Evolutionary conservation across 2,329 filamentous ascomycete species (phyloP), one percentile per base, ranked within the genome.

Genomic region (Colletotrichum kahawae): DNA sequence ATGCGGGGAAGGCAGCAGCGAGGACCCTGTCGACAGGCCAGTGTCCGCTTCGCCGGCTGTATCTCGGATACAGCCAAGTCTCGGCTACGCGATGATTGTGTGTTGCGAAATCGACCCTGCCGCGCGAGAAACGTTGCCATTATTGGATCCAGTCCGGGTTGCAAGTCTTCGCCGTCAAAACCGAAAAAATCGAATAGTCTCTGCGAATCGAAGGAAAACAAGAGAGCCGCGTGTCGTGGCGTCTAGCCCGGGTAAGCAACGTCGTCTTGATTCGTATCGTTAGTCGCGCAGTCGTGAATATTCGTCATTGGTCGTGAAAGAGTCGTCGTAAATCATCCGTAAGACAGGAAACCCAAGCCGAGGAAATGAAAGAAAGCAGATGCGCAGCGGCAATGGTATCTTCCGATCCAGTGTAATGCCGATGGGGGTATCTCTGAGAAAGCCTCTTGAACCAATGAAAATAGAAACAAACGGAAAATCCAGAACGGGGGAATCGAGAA

Each of bases 251-350:
- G 76, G 51, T n/a, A 78, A 71, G 75, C 36, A 64, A 70, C 69
- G 69, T 79, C 75, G 77, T 79, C 74, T 78, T 77, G 80, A 79
- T 79, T 79, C 78, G 78, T 82, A 63, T 79, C 81, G 78, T 84
- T 76, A 75, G n/a, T 36, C 71, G 66, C 75, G 67, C 57, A 67
- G 77, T 82, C 79, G 80, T 82, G 77, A 79, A 80, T 81, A 82
- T 83, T 85, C 83, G 83, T 82, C 81, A 82, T 69, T 70, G 81
- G 82, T 84, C 81, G 78, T 83, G 71, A 77, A 83, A 85, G 85
- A 84, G 83, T 86, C 85, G 84, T 88, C 82, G 82, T 85, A 82
- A 85, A 85, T 85, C 82, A 85, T 85, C 85, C 86, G 83, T 86
- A 82, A 86, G 83, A 85, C 84, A 85, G 84, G 81, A 84, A 83